Evolutionary conservation across 495 filamentous ascomycete species (phyloP).

Genomic region (Aspergillus egyptiacus): DNA sequence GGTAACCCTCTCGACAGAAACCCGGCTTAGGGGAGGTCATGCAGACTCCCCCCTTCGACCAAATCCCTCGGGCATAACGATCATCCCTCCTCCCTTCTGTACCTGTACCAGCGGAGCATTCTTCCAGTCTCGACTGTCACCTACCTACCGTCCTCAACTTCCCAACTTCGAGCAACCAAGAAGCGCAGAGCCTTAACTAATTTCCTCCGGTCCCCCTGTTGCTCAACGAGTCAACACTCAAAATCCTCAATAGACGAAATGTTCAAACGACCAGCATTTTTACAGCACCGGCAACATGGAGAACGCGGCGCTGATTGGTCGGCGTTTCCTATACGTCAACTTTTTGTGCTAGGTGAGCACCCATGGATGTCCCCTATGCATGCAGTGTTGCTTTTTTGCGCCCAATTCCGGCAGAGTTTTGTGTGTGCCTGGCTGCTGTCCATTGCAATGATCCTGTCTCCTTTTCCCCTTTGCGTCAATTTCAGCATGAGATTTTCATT

Average conservation of each 20-base stretch:
- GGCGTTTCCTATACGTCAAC: slow-evolving; percentile 52
- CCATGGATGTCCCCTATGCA: not conserved
- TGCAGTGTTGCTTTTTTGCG: slow-evolving; percentile 14
- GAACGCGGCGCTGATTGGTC: slow-evolving; percentile 32
- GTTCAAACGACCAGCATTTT: slow-evolving; percentile 36
- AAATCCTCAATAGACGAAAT: no score
- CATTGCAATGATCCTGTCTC: not conserved
- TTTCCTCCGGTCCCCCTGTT: not conserved
- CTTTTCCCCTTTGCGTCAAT: not conserved
- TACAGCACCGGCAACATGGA: slow-evolving; percentile 31
- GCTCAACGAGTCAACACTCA: not conserved
- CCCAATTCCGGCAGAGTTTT: slow-evolving; percentile 3
- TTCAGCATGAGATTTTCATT: slow-evolving; percentile 1
- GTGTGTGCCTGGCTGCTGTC: not conserved
- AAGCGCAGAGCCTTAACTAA: no score
- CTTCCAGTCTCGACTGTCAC: slow-evolving; percentile 8
- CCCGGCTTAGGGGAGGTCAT: slow-evolving; percentile 19
- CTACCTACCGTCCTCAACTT: not conserved
- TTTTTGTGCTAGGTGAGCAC: slow-evolving; percentile 62
- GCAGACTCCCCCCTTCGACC: slow-evolving; percentile 20
- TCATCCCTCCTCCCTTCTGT: slow-evolving; percentile 21
- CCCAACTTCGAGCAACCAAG: not conserved
- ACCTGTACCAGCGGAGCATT: slow-evolving; percentile 17
- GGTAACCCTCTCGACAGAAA: slow-evolving; percentile 4
- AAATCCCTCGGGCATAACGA: slow-evolving; percentile 13